Conservation (phyloP, 495 filamentous ascomycete genomes). For the Darksidea phi region DNA sequence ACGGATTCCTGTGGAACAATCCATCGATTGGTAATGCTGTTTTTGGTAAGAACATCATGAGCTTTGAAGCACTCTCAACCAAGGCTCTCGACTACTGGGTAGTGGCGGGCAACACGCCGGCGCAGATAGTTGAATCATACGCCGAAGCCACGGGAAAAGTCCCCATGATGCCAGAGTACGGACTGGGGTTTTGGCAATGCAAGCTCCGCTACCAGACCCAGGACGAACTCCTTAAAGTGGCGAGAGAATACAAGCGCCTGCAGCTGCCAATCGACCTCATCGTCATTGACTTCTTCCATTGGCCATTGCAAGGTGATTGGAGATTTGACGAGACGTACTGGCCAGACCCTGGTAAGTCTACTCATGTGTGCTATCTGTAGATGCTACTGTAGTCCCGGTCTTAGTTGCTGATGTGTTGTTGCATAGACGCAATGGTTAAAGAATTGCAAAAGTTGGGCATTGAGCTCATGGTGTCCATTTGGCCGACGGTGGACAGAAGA, state of each 20-base stretch:
- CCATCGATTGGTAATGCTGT: slow-evolving; percentile 57
- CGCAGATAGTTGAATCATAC: slow-evolving; percentile 55
- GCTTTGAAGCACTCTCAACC: slow-evolving; percentile 57
- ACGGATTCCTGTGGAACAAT: slow-evolving; percentile 62
- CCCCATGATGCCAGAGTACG: slow-evolving; percentile 63
- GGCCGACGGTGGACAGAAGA: slow-evolving; percentile 56
- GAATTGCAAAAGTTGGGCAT: slow-evolving; percentile 54
- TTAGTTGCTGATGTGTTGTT: neutral
- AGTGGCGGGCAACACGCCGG: slow-evolving; percentile 54
- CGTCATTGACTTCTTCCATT: slow-evolving; percentile 62
- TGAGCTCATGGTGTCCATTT: slow-evolving; percentile 61
- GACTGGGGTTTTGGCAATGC: slow-evolving; percentile 63
- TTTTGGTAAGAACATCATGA: slow-evolving; percentile 57
- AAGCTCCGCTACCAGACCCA: slow-evolving; percentile 61
- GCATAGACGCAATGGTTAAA: slow-evolving; percentile 50
- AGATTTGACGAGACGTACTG: slow-evolving; percentile 57
- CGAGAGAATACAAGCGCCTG: slow-evolving; percentile 53
- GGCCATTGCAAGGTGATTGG: slow-evolving; percentile 60
- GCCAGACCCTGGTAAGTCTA: slow-evolving; percentile 51
- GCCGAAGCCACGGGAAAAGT: slow-evolving; percentile 52
- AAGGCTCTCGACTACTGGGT: slow-evolving; percentile 58
- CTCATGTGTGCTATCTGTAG: too few relatives aligned
- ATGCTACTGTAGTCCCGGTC: too few relatives aligned
- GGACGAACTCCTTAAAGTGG: slow-evolving; percentile 55
- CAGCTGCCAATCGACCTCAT: slow-evolving; percentile 57